phyloP scores from a whole-genome alignment of 2,329 filamentous ascomycete genomes.

The Sporothrix curviconia region DNA sequence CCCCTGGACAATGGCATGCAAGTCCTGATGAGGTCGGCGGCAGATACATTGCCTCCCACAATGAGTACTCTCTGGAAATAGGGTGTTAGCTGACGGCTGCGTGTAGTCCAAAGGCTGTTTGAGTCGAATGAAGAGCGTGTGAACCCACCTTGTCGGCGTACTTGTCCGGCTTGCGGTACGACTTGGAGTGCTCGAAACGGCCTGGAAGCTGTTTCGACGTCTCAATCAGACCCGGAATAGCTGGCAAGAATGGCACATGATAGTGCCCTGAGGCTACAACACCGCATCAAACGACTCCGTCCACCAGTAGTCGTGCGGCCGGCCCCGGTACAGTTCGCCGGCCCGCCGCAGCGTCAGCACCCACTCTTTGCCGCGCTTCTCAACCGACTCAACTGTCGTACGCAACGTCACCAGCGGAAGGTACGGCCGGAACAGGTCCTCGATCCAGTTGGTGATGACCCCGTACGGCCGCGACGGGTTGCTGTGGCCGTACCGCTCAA shows the following conservation, averaged over 20 bases:
- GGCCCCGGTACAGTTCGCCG: slow-evolving; percentile 19
- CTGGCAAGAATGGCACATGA: slow-evolving; percentile 48
- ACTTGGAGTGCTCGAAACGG: slow-evolving; percentile 49
- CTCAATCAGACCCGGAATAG: slow-evolving; percentile 40
- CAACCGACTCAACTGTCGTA: slow-evolving; percentile 54
- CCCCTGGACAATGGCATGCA: slow-evolving; percentile 23
- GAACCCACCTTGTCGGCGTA: slow-evolving; percentile 46
- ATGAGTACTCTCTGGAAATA: slow-evolving; percentile 60
- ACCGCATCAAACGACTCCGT: slow-evolving; percentile 55
- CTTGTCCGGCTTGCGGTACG: slow-evolving; percentile 41
- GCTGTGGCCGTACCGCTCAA: slow-evolving; percentile 44
- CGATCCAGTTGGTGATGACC: slow-evolving; percentile 49
- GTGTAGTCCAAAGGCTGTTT: too few relatives aligned
- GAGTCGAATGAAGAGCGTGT: too few relatives aligned
- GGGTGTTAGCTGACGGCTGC: too few relatives aligned
- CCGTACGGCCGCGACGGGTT: slow-evolving; percentile 58
- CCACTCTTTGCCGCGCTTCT: slow-evolving; percentile 44
- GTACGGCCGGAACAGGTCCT: slow-evolving; percentile 37
- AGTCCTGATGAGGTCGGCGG: slow-evolving; percentile 35
- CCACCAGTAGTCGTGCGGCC: slow-evolving; percentile 50
- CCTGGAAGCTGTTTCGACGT: slow-evolving; percentile 40
- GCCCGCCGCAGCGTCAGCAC: slow-evolving; percentile 40
- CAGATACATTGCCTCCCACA: slow-evolving; percentile 59
- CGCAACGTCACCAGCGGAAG: slow-evolving; percentile 33
- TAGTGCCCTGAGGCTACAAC: slow-evolving; percentile 64